A percentile compares a stretch with the other conserved stretches of the same genome.
Conservation (phyloP, 1,284 basidiomycete genomes). For the Ustilago cynodontis region DNA sequence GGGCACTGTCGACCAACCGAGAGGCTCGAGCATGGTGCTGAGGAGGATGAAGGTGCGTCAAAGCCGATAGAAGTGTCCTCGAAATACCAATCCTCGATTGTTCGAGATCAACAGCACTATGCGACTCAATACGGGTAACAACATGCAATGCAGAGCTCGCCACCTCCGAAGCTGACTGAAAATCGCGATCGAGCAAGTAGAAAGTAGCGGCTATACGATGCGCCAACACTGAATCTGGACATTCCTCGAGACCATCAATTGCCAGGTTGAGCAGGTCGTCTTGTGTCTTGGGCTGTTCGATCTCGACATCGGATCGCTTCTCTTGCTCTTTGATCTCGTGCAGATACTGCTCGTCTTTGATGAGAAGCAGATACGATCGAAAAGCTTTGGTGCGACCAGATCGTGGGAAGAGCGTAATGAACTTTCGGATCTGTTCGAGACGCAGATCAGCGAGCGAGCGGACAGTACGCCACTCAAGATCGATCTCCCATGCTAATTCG, state of each 20-base stretch:
- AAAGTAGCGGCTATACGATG: slow-evolving; percentile 80
- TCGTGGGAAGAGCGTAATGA: slow-evolving; percentile 78
- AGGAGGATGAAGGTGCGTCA: slow-evolving; percentile 88
- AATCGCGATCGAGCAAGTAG: slow-evolving; percentile 82
- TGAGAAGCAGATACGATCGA: slow-evolving; percentile 48
- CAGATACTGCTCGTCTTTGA: slow-evolving; percentile 59
- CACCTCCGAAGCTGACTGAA: slow-evolving; percentile 70
- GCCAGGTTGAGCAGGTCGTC: slow-evolving; percentile 60
- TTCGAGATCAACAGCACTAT: slow-evolving; percentile 79
- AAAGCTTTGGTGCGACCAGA: slow-evolving; percentile 54
- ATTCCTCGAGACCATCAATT: slow-evolving; percentile 74
- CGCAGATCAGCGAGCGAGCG: slow-evolving; percentile 80
- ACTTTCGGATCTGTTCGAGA: slow-evolving; percentile 76
- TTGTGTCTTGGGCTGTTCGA: slow-evolving; percentile 15
- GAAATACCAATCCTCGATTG: slow-evolving; percentile 80
- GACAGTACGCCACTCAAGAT: slow-evolving; percentile 81
- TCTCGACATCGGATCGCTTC: slow-evolving; percentile 47
- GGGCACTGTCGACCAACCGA: slow-evolving; percentile 79
- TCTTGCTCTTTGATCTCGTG: slow-evolving; percentile 43
- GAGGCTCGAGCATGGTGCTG: slow-evolving; percentile 87
- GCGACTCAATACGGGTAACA: slow-evolving; percentile 25
- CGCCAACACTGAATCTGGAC: slow-evolving; percentile 78
- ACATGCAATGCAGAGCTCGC: slow-evolving; percentile 42
- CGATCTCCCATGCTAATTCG: slow-evolving; percentile 82
- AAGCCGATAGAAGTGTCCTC: slow-evolving; percentile 77